Base-by-base conservation (phyloP, 116 monocot genomes). In the Trichopus zeylanicus region DNA sequence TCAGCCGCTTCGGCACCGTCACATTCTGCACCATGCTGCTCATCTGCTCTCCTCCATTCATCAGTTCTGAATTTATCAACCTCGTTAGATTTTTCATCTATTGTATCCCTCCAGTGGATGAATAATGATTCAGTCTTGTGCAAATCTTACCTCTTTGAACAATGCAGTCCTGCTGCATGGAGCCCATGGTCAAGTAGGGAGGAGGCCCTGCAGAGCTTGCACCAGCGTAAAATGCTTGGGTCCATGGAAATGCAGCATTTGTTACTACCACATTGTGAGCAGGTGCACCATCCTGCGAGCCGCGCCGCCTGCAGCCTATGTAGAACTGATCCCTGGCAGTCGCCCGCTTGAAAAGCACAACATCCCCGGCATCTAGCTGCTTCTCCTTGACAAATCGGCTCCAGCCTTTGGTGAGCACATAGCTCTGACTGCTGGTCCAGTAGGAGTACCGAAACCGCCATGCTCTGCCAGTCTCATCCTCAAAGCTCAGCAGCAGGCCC, bases 391-490 rank as follows among this genome's bases (percentile, higher is more conserved):
- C 82, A 32, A 71, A 91, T 13, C 79, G 61, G 65, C 91, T 91
- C 91, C 91, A 91, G 6, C 91, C 91, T 61, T 86, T 91, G 26
- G 91, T 91, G 22, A 91, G 66, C 30, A 91, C 91, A 37, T 91
- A 91, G 74, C 82, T 86, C 69, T 91, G 91, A 71, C 91, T 91
- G 55, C 91, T 91, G 29, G 82, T 86, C 91, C 86, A 91, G 77
- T 91, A 91, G 4, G 86, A 86, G 69, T 91, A 91, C 13, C 91
- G 70, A 68, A 91, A 91, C 68, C 73, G 38, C 91, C 86, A 91
- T 13, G 68, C 0, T 51, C 80, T 79, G 0, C 91, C 91, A 0
- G 48, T 20, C 64, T 91, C 86, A 28, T 86, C 82, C 57, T 91
- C 86, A 26, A 86, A 91, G 69, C 68, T 77, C 18, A 86, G 71